Percentiles rank a stretch among this genome's conserved stretches.
Evolutionary conservation across 805 yeast species (phyloP).

Genomic region (Pichia paraexigua): DNA sequence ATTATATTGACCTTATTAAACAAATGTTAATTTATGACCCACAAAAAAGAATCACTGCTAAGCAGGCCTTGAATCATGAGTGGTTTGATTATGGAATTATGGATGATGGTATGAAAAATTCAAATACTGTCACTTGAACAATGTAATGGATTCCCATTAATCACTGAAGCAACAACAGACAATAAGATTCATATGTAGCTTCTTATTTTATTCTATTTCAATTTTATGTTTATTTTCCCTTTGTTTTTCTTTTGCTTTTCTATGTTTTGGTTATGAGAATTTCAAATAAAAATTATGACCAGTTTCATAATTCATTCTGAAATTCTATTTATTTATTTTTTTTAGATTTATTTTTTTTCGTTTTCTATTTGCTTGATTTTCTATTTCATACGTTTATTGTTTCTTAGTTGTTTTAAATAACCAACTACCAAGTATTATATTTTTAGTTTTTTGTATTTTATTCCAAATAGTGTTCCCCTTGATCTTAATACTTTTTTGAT

Average conservation of each 20-base stretch:
- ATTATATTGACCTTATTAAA: constrained; percentile 49
- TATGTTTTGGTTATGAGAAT: background rate
- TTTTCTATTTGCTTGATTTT: background rate
- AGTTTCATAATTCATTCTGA: background rate
- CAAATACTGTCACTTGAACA: background rate
- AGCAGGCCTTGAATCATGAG: constrained; percentile 51
- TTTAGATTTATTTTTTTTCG: background rate
- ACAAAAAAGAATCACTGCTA: constrained; percentile 41
- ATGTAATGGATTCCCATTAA: constrained; percentile 23
- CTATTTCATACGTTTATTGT: background rate
- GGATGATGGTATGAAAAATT: constrained; percentile 40
- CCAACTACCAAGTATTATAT: background rate
- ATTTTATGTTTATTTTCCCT: background rate
- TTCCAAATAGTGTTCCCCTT: background rate
- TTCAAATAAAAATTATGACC: background rate
- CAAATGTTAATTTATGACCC: constrained; percentile 45
- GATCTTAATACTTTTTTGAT: background rate
- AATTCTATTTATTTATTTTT: background rate
- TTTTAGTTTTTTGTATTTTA: background rate
- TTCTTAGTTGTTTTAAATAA: background rate
- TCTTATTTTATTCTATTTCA: background rate
- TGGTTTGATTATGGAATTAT: constrained; percentile 65
- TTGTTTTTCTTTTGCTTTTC: background rate
- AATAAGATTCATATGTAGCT: no score
- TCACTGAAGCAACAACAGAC: background rate